Conservation (phyloP, 148 eudicot genomes). For the Rheum nobile region DNA sequence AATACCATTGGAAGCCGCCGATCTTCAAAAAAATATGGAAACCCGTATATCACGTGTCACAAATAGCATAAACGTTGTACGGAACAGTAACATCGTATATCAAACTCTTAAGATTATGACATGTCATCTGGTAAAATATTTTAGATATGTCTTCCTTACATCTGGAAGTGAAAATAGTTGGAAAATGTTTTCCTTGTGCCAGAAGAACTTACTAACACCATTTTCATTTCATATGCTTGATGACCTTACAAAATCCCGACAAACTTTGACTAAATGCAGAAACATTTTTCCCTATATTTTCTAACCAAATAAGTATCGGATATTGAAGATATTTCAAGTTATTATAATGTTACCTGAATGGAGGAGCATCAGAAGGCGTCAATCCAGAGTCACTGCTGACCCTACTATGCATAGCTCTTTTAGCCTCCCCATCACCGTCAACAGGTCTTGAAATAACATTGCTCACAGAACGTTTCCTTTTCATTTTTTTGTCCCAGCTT, state of each 20-base stretch:
- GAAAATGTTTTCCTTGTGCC: not conserved
- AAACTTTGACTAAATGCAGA: not conserved
- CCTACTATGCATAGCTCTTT: conserved; percentile 60
- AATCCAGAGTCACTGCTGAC: conserved; percentile 39
- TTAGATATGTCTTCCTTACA: not conserved
- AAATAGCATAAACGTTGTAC: not conserved
- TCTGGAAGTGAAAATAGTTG: not conserved
- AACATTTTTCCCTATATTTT: not conserved
- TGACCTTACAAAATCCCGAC: not conserved
- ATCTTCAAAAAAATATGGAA: conserved; percentile 26
- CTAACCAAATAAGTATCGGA: not conserved
- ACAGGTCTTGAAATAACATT: conserved; percentile 39
- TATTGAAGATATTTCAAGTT: not conserved
- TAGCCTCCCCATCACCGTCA: conserved; percentile 67
- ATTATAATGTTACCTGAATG: conserved; percentile 40
- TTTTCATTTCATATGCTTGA: not conserved
- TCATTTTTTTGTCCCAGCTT: conserved; percentile 92
- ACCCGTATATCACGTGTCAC: not conserved
- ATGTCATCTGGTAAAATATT: not conserved
- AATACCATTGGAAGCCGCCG: conserved; percentile 44
- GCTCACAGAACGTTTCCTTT: conserved; percentile 77
- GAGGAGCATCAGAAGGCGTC: conserved; percentile 45
- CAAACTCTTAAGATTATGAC: not conserved
- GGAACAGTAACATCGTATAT: not conserved
- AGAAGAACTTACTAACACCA: not conserved